Evolutionary conservation across 805 yeast genomes (phyloP).

Genomic region (Vanderwaltozyma polyspora): DNA sequence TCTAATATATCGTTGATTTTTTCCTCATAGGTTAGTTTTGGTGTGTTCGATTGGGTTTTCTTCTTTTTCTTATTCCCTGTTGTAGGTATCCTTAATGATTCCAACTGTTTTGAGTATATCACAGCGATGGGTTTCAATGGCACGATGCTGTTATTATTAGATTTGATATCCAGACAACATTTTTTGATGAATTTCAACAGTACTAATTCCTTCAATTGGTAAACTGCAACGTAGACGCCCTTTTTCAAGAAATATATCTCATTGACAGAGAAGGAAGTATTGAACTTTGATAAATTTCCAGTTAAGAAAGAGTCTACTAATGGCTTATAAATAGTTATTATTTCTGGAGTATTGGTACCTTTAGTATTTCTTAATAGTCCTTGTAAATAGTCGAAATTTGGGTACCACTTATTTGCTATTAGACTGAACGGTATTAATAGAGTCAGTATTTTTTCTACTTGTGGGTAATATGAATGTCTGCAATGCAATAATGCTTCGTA

Average conservation of each 20-base stretch:
- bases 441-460: slow-evolving; percentile 34
- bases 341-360: slow-evolving; percentile 22
- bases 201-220: slow-evolving; percentile 40
- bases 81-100: background rate
- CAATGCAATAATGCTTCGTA: slow-evolving; percentile 32
- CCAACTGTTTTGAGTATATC: background rate
- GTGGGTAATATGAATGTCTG: slow-evolving; percentile 4
- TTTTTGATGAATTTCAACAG: slow-evolving; percentile 40
- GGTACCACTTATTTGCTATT: slow-evolving; percentile 36
- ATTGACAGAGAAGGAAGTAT: slow-evolving; percentile 32
- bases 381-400: slow-evolving; percentile 31
- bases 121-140: slow-evolving; percentile 5
- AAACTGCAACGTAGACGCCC: slow-evolving; percentile 49
- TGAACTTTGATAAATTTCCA: slow-evolving; percentile 50
- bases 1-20: slow-evolving; percentile 25
- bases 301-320: slow-evolving; percentile 36
- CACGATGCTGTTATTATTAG: slow-evolving; percentile 7
- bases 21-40: slow-evolving; percentile 7
- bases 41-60: slow-evolving; percentile 4
- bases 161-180: slow-evolving; percentile 5
- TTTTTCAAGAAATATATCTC: slow-evolving; percentile 43
- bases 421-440: slow-evolving; percentile 56
- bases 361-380: slow-evolving; percentile 10
- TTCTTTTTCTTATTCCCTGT: background rate
- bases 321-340: slow-evolving; percentile 34